Conservation (phyloP, 768 basidiomycete species). For the Suillus ampliporus region DNA sequence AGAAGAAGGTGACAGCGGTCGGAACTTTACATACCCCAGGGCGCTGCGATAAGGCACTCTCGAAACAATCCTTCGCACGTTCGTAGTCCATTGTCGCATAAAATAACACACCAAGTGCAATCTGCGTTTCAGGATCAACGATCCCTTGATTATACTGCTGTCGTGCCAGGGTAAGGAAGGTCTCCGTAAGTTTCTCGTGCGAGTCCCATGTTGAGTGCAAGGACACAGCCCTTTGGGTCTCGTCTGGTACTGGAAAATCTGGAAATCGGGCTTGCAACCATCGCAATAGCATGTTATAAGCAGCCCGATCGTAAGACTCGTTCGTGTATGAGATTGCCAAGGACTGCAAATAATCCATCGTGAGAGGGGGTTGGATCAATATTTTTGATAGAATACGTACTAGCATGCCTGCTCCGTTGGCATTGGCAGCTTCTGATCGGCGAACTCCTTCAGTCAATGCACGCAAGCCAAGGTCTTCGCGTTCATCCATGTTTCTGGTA, state of each 20-base stretch:
- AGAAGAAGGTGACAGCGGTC: background rate
- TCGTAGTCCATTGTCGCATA: slow-evolving; percentile 89
- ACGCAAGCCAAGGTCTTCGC: slow-evolving; percentile 81
- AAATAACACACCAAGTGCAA: slow-evolving; percentile 90
- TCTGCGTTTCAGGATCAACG: slow-evolving; percentile 90
- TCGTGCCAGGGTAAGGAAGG: slow-evolving; percentile 83
- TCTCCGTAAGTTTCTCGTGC: slow-evolving; percentile 77
- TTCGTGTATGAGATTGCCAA: slow-evolving; percentile 97
- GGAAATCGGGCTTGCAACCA: slow-evolving; percentile 80
- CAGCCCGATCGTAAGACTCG: slow-evolving; percentile 86
- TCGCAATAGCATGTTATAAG: slow-evolving; percentile 83
- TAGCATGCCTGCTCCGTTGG: slow-evolving; percentile 74
- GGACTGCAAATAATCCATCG: slow-evolving; percentile 55
- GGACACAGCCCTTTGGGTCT: slow-evolving; percentile 57
- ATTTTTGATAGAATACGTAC: slow-evolving; percentile 51
- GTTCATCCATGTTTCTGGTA: slow-evolving; percentile 88
- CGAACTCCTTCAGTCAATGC: slow-evolving; percentile 78
- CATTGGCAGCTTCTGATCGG: slow-evolving; percentile 65
- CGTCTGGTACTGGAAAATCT: slow-evolving; percentile 56
- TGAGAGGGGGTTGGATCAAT: background rate
- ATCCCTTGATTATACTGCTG: slow-evolving; percentile 75
- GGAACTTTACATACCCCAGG: slow-evolving; percentile 60
- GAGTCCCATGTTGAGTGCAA: slow-evolving; percentile 80
- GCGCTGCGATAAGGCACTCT: slow-evolving; percentile 77
- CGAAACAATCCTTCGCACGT: slow-evolving; percentile 93